Evolutionary conservation across 768 basidiomycete species (phyloP), one percentile per base, ranked within the genome.

Genomic region (Kockovaella imperatae): DNA sequence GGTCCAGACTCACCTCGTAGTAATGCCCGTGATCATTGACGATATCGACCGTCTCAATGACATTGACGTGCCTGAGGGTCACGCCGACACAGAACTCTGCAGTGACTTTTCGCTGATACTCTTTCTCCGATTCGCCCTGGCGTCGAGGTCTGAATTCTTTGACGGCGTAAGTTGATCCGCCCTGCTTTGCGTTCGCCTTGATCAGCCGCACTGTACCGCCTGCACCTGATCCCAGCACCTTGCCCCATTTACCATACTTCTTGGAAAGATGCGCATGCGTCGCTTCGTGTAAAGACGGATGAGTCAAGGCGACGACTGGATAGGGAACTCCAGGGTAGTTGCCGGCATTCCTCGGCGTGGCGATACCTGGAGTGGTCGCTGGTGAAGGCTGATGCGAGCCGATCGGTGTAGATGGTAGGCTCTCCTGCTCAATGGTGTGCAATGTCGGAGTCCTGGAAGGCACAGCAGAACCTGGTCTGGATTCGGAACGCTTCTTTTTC

Each of bases 31-130:
- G 86, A 74, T 97, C 95, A 51, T 83, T 86, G 47, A 97, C 88
- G 71, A 99, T 97, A 70, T 99, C 95, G 53, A 99, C 83, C 26
- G 95, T 99, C 72, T 95, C 82, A 70, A 97, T 97, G 71, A 97
- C 88, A 63, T 99, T 97, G 50, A 81, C 75, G 64, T 99, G 95
- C 72, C 91, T 87, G 65, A 99, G 76, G 1, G 65, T 69, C 3
- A 68, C 71, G 50, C 95, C 90, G 15, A 97, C 91, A 62, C 93
- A 99, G 67, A 99, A 99, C 72, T 99, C 95, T 23, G 93, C 93
- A 1, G 91, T 95, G 49, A 97, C 91, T 75, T 99, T 97, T 76
- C 96, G 93, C 81, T 96, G 89, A 70, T 97, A 99, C 75, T 99
- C 95, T 73, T 87, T 86, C 73, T 90, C 87, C 23, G 79, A 79